Percentiles rank a stretch among this genome's conserved stretches.
Evolutionary conservation across 1,284 basidiomycete species (phyloP).

Genomic region (Pyrrhoderma lamaoense): DNA sequence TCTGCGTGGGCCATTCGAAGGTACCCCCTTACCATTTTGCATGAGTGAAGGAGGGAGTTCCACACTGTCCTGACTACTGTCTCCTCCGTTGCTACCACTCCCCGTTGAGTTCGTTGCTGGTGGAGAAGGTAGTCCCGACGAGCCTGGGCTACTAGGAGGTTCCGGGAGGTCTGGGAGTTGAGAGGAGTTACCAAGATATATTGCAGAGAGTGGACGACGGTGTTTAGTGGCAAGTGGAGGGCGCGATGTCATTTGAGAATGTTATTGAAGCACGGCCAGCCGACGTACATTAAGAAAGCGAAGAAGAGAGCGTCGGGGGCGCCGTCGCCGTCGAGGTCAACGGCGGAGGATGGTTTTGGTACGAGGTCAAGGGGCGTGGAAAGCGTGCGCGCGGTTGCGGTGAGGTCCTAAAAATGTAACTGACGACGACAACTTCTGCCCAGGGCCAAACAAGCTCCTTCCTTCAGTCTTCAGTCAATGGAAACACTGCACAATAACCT

Average conservation of each 20-base stretch:
- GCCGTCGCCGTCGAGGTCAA: conserved; percentile 15
- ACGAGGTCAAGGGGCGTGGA: conserved; percentile 3
- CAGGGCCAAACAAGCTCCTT: neutral
- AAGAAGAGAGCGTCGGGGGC: conserved; percentile 1
- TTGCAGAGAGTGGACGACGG: conserved; percentile 30
- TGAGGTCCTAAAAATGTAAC: conserved; percentile 1
- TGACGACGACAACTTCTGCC: neutral
- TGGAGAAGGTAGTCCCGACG: conserved; percentile 59
- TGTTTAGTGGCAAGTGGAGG: conserved; percentile 15
- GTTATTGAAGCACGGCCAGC: conserved; percentile 2
- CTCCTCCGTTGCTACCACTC: conserved; percentile 64
- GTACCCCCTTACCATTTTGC: conserved; percentile 27
- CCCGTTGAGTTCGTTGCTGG: conserved; percentile 76
- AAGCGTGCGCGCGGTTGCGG: conserved; percentile 1
- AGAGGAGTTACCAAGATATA: conserved; percentile 36
- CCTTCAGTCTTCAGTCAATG: conserved; percentile 2
- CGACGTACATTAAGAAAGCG: conserved; percentile 15
- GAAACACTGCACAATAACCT: conserved; percentile 28
- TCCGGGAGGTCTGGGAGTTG: conserved; percentile 58
- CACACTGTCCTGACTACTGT: conserved; percentile 40
- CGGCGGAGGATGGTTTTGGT: conserved; percentile 7
- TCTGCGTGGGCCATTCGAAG: conserved; percentile 21
- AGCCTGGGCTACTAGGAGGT: conserved; percentile 41
- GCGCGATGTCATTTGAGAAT: conserved; percentile 17
- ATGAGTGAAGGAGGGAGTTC: conserved; percentile 34